Conservation (phyloP, 805 yeast genomes). For the Wickerhamomyces subpelliculosus region DNA sequence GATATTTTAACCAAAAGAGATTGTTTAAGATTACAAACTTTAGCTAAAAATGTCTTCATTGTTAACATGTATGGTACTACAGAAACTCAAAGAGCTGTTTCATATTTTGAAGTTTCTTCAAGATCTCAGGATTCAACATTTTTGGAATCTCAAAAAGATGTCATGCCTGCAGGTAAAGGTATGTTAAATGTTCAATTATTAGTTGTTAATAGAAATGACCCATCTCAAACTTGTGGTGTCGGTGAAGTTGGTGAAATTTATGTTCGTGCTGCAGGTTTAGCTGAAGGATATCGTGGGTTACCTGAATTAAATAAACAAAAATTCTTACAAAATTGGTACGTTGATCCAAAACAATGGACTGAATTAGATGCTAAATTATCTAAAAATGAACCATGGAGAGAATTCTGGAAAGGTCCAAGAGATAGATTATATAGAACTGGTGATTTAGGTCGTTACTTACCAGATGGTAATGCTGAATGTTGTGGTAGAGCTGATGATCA, state of each 20-base stretch:
- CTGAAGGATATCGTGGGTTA: slow-evolving; percentile 90
- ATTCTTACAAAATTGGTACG: slow-evolving; percentile 89
- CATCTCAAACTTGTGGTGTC: slow-evolving; percentile 89
- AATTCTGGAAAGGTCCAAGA: slow-evolving; percentile 87
- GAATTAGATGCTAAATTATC: slow-evolving; percentile 41
- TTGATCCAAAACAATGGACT: slow-evolving; percentile 56
- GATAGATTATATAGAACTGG: slow-evolving; percentile 97
- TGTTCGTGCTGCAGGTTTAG: slow-evolving; percentile 96
- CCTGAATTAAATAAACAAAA: slow-evolving; percentile 86
- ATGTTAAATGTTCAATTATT: slow-evolving; percentile 92
- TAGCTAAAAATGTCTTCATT: slow-evolving; percentile 83
- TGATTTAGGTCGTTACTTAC: slow-evolving; percentile 92
- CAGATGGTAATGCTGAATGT: slow-evolving; percentile 97
- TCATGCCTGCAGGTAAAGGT: slow-evolving; percentile 98
- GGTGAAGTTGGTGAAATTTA: slow-evolving; percentile 99
- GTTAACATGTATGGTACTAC: slow-evolving; percentile 99
- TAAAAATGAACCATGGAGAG: slow-evolving; percentile 56
- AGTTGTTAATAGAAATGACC: slow-evolving; percentile 87
- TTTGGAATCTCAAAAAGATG: slow-evolving; percentile 80
- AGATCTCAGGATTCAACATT: slow-evolving; percentile 62
- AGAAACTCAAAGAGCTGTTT: slow-evolving; percentile 97
- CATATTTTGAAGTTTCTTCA: slow-evolving; percentile 83
- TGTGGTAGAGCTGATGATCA: slow-evolving; percentile 99
- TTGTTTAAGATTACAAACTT: slow-evolving; percentile 83
- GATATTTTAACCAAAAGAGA: slow-evolving; percentile 96